Percentiles rank a stretch among this genome's conserved stretches.
Conservation (phyloP, 2,329 filamentous ascomycete genomes). For the Penicillium sp. region DNA sequence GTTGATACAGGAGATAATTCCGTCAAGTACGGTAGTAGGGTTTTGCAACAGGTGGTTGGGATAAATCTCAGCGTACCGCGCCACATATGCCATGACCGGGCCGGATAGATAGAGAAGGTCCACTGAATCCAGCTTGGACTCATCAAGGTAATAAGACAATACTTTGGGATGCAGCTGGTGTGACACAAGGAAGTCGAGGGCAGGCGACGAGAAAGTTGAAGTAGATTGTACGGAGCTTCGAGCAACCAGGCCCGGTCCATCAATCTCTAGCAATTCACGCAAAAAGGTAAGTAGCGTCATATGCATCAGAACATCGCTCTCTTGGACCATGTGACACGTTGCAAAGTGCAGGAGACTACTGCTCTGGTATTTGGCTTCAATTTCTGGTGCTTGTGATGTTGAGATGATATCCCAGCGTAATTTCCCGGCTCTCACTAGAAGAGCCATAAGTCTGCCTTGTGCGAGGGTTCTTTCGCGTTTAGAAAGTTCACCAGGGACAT, state of each 20-base stretch:
- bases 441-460: constrained; percentile 60
- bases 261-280: constrained; percentile 51
- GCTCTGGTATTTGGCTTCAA: constrained; percentile 48
- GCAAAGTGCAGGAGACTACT: constrained; percentile 56
- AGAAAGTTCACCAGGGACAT: constrained; percentile 41
- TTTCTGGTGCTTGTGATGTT: constrained; percentile 51
- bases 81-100: constrained; percentile 57
- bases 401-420: constrained; percentile 57
- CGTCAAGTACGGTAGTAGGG: constrained; percentile 40
- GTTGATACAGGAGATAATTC: constrained; percentile 50
- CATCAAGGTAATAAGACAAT: constrained; percentile 53
- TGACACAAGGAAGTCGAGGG: constrained; percentile 54
- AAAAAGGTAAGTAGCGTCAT: constrained; percentile 60
- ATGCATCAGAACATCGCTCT: constrained; percentile 59
- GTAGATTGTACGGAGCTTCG: constrained; percentile 33
- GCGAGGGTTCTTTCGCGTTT: constrained; percentile 58
- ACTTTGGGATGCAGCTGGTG: constrained; percentile 53
- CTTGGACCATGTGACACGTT: constrained; percentile 56
- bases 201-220: constrained; percentile 41
- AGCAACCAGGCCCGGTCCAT: constrained; percentile 36
- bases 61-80: constrained; percentile 56
- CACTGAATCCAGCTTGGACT: constrained; percentile 49
- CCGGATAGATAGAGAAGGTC: constrained; percentile 56
- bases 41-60: constrained; percentile 55
- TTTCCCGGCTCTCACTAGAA: constrained; percentile 53